Percentiles rank a stretch among this genome's conserved stretches.
phyloP scores from a whole-genome alignment of 768 basidiomycete genomes.

The Clitopilus hobsonii region DNA sequence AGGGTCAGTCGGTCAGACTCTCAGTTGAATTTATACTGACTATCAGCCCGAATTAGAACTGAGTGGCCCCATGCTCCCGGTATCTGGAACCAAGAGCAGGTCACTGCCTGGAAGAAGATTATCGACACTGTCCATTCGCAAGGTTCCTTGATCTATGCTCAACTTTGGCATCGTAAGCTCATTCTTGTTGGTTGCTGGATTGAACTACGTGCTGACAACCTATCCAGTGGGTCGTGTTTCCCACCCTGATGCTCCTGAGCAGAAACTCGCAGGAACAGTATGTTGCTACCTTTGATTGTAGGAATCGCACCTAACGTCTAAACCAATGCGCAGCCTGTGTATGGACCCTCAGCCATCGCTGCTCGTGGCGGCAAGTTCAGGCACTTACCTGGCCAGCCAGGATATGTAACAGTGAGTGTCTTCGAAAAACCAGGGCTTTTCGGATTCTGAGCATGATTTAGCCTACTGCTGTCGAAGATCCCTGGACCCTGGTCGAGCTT shows the following conservation, averaged over 20 bases:
- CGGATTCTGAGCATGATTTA: constrained; percentile 7
- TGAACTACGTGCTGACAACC: background rate
- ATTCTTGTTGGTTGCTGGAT: background rate
- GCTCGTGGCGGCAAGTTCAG: constrained; percentile 38
- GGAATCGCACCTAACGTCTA: background rate
- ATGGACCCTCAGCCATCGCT: constrained; percentile 38
- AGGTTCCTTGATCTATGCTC: constrained; percentile 38
- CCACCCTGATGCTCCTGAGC: constrained; percentile 34
- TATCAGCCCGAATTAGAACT: constrained; percentile 20
- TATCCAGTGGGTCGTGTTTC: constrained; percentile 27
- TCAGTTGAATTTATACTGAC: background rate
- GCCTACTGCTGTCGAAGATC: constrained; percentile 40
- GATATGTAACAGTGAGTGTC: constrained; percentile 32
- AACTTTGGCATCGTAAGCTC: constrained; percentile 37
- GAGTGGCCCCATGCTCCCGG: constrained; percentile 43
- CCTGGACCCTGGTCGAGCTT: constrained; percentile 28
- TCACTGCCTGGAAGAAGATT: constrained; percentile 40
- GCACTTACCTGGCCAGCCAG: constrained; percentile 29
- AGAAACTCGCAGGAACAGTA: constrained; percentile 29
- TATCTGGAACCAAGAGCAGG: constrained; percentile 41
- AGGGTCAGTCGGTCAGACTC: constrained; percentile 23
- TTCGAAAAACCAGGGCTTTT: background rate
- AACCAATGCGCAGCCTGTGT: constrained; percentile 32
- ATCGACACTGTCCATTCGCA: constrained; percentile 42
- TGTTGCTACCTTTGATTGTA: background rate